A percentile compares a stretch with the other conserved stretches of the same genome.
Conservation (phyloP, 228 moss, liverwort and hornwort genomes). For the Sphagnum magellanicum region DNA sequence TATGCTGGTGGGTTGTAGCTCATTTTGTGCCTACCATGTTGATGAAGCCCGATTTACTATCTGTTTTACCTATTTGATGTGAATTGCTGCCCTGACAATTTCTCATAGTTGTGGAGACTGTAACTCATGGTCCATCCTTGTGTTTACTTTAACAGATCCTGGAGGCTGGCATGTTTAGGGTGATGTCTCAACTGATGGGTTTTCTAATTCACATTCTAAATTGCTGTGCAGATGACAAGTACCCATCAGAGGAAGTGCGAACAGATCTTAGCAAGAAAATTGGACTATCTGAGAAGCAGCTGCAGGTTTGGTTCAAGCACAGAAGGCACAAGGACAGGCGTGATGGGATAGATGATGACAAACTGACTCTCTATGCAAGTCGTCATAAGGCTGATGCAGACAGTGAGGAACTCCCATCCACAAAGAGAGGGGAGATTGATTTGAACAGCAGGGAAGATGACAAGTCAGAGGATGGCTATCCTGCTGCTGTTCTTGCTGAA, state of each 20-base stretch:
- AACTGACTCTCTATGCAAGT: slow-evolving; percentile 61
- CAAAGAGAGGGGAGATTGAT: slow-evolving; percentile 33
- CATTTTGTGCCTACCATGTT: too few relatives aligned
- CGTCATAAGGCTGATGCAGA: slow-evolving; percentile 48
- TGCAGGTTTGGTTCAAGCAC: slow-evolving; percentile 91
- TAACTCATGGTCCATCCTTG: too few relatives aligned
- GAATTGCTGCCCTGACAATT: too few relatives aligned
- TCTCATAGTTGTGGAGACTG: too few relatives aligned
- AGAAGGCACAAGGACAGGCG: slow-evolving; percentile 83
- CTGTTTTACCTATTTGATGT: too few relatives aligned
- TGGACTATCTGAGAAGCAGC: slow-evolving; percentile 77
- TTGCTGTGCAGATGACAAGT: slow-evolving; percentile 43
- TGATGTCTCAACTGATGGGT: too few relatives aligned
- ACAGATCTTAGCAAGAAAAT: slow-evolving; percentile 51
- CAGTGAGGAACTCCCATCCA: slow-evolving; percentile 17
- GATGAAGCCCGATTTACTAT: too few relatives aligned
- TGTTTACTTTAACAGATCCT: too few relatives aligned
- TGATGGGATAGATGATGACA: slow-evolving; percentile 78
- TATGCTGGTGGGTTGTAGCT: too few relatives aligned
- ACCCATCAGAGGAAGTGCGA: slow-evolving; percentile 64
- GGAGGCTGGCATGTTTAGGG: too few relatives aligned
- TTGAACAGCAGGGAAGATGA: slow-evolving; percentile 34
- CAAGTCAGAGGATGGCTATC: slow-evolving; percentile 35
- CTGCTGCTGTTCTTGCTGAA: slow-evolving; percentile 33
- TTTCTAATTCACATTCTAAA: too few relatives aligned